These are phyloP conservation scores for Panaeolus cyanescens DNA, from an alignment of 768 basidiomycete species.

Conservation along the genomic window DNA sequence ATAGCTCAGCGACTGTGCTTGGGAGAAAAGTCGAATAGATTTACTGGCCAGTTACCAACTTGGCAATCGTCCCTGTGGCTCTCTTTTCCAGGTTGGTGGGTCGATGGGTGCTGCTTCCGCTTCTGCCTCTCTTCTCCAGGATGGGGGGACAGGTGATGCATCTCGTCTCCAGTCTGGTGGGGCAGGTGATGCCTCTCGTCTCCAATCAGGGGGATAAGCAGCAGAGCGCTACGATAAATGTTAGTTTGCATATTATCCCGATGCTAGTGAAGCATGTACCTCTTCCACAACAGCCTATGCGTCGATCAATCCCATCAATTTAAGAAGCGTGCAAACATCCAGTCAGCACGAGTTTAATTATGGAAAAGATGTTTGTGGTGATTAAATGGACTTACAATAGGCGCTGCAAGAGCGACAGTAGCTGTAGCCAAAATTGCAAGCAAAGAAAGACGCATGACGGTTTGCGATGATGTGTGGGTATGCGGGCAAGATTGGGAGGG, in stretches of 20 bases:
- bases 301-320: slow-evolving; percentile 16
- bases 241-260: neutral
- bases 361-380: neutral
- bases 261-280: slow-evolving; percentile 15
- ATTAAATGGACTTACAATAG: slow-evolving; percentile 22
- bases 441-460: slow-evolving; percentile 31
- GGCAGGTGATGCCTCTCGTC: slow-evolving; percentile 16
- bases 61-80: slow-evolving; percentile 10
- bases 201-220: slow-evolving; percentile 11
- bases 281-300: slow-evolving; percentile 6
- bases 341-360: neutral
- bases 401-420: slow-evolving; percentile 22
- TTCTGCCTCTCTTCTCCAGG: slow-evolving; percentile 20
- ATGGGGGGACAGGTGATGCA: neutral
- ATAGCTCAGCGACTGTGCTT: slow-evolving; percentile 18
- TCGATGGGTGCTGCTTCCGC: neutral
- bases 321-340: slow-evolving; percentile 5
- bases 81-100: slow-evolving; percentile 16
- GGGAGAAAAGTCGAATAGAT: too few relatives aligned
- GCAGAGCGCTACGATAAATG: slow-evolving; percentile 8
- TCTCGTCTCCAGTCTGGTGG: slow-evolving; percentile 18
- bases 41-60: slow-evolving; percentile 23
- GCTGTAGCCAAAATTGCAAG: slow-evolving; percentile 24
- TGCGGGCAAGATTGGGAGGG: slow-evolving; percentile 13
- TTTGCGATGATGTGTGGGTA: slow-evolving; percentile 9